These are phyloP conservation scores for Ophiostoma piceae DNA, from an alignment of 2,329 filamentous ascomycete genomes.

Conservation along the genomic window DNA sequence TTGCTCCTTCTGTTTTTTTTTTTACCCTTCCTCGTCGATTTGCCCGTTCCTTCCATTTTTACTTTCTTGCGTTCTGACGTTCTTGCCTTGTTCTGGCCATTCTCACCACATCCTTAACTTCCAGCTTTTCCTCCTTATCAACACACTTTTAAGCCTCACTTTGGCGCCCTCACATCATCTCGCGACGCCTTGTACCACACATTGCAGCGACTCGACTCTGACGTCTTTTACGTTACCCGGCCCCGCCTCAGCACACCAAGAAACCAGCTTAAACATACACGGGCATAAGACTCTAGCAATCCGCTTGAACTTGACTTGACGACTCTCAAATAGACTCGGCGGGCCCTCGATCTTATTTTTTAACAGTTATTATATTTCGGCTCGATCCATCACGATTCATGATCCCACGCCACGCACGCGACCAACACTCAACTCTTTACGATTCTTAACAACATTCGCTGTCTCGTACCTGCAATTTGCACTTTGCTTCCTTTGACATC, in stretches of 20 bases:
- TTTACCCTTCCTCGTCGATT: not conserved
- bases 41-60: not conserved
- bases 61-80: not conserved
- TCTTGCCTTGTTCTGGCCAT: not conserved
- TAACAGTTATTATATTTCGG: not conserved
- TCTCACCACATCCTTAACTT: not conserved
- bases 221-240: not conserved
- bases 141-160: not conserved
- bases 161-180: not conserved
- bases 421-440: not conserved
- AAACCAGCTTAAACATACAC: not conserved
- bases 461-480: not conserved
- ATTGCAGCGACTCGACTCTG: not conserved
- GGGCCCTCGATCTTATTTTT: not conserved
- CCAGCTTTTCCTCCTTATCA: not conserved
- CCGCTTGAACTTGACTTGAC: not conserved
- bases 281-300: not conserved
- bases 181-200: not conserved
- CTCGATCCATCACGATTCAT: not conserved
- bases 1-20: conserved; percentile 3
- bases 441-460: not conserved
- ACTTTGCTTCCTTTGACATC: not conserved
- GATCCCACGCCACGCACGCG: not conserved
- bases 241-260: not conserved
- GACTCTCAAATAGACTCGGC: not conserved